Evolutionary conservation across 2,329 filamentous ascomycete genomes (phyloP), one percentile per base, ranked within the genome.

Genomic region (Phaeophleospora eucalypticola): DNA sequence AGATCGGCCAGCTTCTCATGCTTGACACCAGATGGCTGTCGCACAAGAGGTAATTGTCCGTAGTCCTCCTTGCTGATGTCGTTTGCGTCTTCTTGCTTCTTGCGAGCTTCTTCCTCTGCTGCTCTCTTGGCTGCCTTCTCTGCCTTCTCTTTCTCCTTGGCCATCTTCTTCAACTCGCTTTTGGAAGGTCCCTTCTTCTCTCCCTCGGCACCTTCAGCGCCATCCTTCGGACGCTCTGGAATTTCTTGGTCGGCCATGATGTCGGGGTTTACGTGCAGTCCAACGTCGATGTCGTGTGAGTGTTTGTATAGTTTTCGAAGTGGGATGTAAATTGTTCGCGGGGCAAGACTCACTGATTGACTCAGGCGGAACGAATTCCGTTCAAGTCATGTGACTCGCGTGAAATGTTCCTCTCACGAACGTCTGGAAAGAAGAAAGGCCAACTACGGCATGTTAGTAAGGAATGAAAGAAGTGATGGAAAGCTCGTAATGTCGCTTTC

Each of bases 141-240:
- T 82, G 64, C 65, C 60, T 94, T 90, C 67, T 91, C 90, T 73
- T 89, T 89, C 20, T 90, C 87, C 73, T 94, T 94, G 60, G 86
- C 85, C 37, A 86, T 83, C 75, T 94, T 95, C 75, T 94, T 94
- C 55, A 85, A 72, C 14, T 83, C 88, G 70, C 84, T 90, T 73
- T 94, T 90, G 51, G 84, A 88, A 35, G 79, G 75, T 12, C 72
- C 71, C 43, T 71, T 73, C 45, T 69, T 72, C 45, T 69, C 71
- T 37, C 57, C 59, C 29, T 63, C 62, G 19, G 46, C 59, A 38
- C 43, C 61, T 15, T 58, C 59, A n/a, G n/a, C n/a, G n/a, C n/a
- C n/a, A n/a, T 29, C 24, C 43, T 63, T 64, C 19, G 60, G 61
- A 40, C 62, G 56, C 49, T 64, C 61, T 17, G 62, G 58, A 2